Evolutionary conservation across 1,284 basidiomycete genomes (phyloP).

Genomic region (Fomes fomentarius): DNA sequence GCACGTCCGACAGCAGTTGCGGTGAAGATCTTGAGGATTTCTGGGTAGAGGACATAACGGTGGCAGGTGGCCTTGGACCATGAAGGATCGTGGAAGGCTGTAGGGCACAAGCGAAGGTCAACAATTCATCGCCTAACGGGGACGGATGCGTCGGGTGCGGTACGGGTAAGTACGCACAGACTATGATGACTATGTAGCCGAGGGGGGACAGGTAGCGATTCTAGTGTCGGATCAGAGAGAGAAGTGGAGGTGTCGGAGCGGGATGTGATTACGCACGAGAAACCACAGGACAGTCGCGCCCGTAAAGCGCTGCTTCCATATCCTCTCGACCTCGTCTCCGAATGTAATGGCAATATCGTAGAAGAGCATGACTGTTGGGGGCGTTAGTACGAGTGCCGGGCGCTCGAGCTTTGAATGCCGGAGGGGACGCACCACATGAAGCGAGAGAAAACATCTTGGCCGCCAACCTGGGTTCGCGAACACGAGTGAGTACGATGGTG

Average conservation of each 20-base stretch:
- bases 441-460: slow-evolving; percentile 34
- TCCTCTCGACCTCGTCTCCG: slow-evolving; percentile 34
- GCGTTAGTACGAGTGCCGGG: slow-evolving; percentile 2
- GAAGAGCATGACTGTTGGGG: slow-evolving; percentile 31
- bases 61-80: slow-evolving; percentile 29
- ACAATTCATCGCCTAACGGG: not conserved
- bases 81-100: slow-evolving; percentile 31
- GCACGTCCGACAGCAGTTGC: slow-evolving; percentile 27
- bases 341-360: slow-evolving; percentile 34
- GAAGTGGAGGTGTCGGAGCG: not conserved
- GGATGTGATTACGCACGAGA: slow-evolving; percentile 21
- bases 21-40: slow-evolving; percentile 32
- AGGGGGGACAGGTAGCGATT: slow-evolving; percentile 32
- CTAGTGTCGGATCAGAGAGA: slow-evolving; percentile 18
- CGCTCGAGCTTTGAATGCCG: not conserved
- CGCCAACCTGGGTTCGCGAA: slow-evolving; percentile 20
- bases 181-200: slow-evolving; percentile 33
- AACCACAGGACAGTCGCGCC: slow-evolving; percentile 33
- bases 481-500: no score
- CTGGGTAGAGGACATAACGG: slow-evolving; percentile 31
- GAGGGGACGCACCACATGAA: slow-evolving; percentile 28
- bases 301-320: slow-evolving; percentile 33
- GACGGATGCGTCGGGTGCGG: not conserved
- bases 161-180: slow-evolving; percentile 29
- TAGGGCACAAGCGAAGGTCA: not conserved